phyloP scores from a whole-genome alignment of 2,329 filamentous ascomycete species.

The Epichloe sylvatica region DNA sequence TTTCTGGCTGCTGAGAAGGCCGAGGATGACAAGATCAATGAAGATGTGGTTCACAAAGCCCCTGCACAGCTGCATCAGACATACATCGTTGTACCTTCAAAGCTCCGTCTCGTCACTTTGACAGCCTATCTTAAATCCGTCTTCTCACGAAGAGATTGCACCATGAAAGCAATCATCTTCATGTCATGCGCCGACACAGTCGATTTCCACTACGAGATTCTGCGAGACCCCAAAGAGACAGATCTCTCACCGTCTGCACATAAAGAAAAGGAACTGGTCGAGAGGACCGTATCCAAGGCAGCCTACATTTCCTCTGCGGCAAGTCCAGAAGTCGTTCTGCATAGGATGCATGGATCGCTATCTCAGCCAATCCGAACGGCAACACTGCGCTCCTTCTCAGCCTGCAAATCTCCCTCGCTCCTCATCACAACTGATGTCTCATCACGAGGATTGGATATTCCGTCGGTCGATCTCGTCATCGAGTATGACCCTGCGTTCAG shows the following conservation, averaged over 20 bases:
- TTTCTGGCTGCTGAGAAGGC: constrained; percentile 61
- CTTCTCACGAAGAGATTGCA: constrained; percentile 75
- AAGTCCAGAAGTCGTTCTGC: constrained; percentile 59
- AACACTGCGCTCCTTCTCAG: constrained; percentile 68
- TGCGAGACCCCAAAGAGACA: constrained; percentile 34
- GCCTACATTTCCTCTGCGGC: constrained; percentile 60
- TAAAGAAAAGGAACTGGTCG: constrained; percentile 24
- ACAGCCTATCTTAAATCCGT: constrained; percentile 72
- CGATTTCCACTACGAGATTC: constrained; percentile 85
- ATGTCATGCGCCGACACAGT: constrained; percentile 95
- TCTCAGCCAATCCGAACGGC: constrained; percentile 76
- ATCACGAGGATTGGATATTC: constrained; percentile 86
- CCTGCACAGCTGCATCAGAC: constrained; percentile 90
- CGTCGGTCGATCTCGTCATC: constrained; percentile 85
- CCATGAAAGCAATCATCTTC: constrained; percentile 96
- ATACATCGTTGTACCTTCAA: constrained; percentile 75
- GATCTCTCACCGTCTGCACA: constrained; percentile 15
- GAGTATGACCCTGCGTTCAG: constrained; percentile 95
- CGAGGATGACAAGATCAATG: constrained; percentile 29
- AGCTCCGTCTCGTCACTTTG: constrained; percentile 78
- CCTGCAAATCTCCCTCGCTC: constrained; percentile 59
- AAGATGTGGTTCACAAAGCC: constrained; percentile 52
- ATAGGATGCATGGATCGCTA: constrained; percentile 84
- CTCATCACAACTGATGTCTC: constrained; percentile 92
- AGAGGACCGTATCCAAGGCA: constrained; percentile 52